Base-by-base conservation (phyloP, 2,329 filamentous ascomycete genomes). In the Tolypocladium nubicola region DNA sequence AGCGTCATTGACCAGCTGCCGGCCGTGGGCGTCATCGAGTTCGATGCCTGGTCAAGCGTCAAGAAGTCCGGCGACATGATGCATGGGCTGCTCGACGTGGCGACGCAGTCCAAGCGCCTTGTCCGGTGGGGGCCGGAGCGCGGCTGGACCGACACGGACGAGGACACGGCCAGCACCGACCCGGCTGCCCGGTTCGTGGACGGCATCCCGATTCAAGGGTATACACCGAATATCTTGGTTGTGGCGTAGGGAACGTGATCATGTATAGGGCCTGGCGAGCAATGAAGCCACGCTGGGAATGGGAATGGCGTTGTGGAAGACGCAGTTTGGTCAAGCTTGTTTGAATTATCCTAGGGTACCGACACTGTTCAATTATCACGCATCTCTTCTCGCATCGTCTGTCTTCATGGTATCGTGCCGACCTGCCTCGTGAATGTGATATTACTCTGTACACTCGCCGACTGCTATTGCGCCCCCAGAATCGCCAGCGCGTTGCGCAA, bases 401-500 rank as follows among this genome's bases (percentile, higher is more conserved):
- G 26, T n/a, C 16, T n/a, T 16, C 30, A n/a, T 50, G 14, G 26
- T 19, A 49, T 50, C 30, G 13, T 38, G 30, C 30, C 19, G 10
- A 50, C 47, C 4, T 6, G 30, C 35, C 47, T 50, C 30, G 26
- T 35, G 30, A 21, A 50, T 11, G 16, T 49, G 8, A 49, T 23
- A 26, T 14, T 19, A 49, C 16, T n/a, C 16, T 19, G 45, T 19
- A 49, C 16, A 35, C 16, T 33, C 13, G 26, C 10, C 30, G n/a
- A 21, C 41, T 21, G 10, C n/a, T 56, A 73, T 54, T 67, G 66
- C 14, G 84, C 87, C 2, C 90, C 90, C 53, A 97, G 73, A 21
- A 78, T 74, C 57, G 81, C 76, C 61, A 99, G 73, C 3, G 94
- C 94, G 59, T 83, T 84, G 55, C 83, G 83, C 60, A 99, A 71